Conservation (phyloP, 441 rosid species). For the Manihot esculenta region DNA sequence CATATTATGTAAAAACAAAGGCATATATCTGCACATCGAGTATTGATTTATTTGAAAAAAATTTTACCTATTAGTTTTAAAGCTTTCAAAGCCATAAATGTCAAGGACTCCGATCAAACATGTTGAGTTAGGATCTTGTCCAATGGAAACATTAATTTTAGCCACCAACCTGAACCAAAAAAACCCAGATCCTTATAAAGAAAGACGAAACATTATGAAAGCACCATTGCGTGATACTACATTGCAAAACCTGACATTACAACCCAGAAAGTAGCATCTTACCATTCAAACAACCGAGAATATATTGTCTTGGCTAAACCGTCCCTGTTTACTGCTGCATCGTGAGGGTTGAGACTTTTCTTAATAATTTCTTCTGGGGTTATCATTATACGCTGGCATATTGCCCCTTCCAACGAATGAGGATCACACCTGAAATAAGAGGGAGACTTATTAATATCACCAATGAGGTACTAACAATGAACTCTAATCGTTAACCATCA, state of each 20-base stretch:
- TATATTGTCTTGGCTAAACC: slow-evolving; percentile 92
- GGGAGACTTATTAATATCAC: slow-evolving; percentile 7
- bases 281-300: slow-evolving; percentile 89
- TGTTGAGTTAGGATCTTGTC: slow-evolving; percentile 78
- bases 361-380: slow-evolving; percentile 88
- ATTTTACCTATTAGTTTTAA: slow-evolving; percentile 71
- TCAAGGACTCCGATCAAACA: slow-evolving; percentile 88
- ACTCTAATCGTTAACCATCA: slow-evolving; percentile 23
- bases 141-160: slow-evolving; percentile 83
- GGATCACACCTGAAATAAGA: slow-evolving; percentile 69
- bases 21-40: too few species aligned
- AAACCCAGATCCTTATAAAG: slow-evolving; percentile 11
- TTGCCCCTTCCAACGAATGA: slow-evolving; percentile 63
- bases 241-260: slow-evolving; percentile 13
- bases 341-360: slow-evolving; percentile 76
- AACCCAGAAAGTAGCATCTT: slow-evolving; percentile 23
- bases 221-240: not conserved
- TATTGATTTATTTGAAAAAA: slow-evolving; percentile 1
- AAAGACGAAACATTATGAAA: slow-evolving; percentile 2
- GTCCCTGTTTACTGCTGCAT: slow-evolving; percentile 81
- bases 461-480: slow-evolving; percentile 15
- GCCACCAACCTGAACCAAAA: slow-evolving; percentile 70
- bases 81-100: slow-evolving; percentile 97
- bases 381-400: slow-evolving; percentile 77
- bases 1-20: too few species aligned